Conservation (phyloP, 225 moss, liverwort and hornwort species). For the Anthoceros angustus region DNA sequence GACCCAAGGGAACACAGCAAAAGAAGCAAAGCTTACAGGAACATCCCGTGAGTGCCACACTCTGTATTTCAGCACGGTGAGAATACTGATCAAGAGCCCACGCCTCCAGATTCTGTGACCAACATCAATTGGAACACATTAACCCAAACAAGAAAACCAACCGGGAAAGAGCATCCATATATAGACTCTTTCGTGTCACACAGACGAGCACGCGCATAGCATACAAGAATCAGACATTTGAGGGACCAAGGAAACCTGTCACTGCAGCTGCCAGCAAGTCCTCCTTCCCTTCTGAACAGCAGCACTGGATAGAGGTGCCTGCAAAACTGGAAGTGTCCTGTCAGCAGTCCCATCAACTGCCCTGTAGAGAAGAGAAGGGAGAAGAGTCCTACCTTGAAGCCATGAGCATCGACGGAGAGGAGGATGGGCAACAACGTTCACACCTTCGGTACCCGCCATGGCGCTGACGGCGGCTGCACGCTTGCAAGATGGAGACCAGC, state of each 20-base stretch:
- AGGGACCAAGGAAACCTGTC: conserved; percentile 17
- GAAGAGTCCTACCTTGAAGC: conserved; percentile 24
- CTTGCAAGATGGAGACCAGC: too few species aligned
- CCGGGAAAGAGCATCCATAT: too few species aligned
- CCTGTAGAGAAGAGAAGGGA: not conserved
- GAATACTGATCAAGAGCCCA: conserved; percentile 61
- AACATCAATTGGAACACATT: not conserved
- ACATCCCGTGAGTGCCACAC: conserved; percentile 48
- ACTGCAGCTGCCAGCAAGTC: conserved; percentile 50
- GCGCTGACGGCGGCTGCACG: too few species aligned
- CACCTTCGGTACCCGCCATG: too few species aligned
- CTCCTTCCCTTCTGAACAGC: conserved; percentile 47
- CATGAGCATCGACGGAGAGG: too few species aligned
- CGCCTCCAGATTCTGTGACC: conserved; percentile 31
- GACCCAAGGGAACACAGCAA: not conserved
- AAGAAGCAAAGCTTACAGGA: conserved; percentile 27
- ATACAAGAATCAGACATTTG: too few species aligned
- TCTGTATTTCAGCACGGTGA: conserved; percentile 70
- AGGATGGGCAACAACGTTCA: too few species aligned
- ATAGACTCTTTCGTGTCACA: not conserved
- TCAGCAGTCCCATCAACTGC: not conserved
- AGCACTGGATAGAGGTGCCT: conserved; percentile 44
- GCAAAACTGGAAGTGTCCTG: conserved; percentile 4
- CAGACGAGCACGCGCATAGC: not conserved
- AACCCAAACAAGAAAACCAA: too few species aligned